Evolutionary conservation across 495 filamentous ascomycete species (phyloP).

Genomic region (Talaromyces ruber): DNA sequence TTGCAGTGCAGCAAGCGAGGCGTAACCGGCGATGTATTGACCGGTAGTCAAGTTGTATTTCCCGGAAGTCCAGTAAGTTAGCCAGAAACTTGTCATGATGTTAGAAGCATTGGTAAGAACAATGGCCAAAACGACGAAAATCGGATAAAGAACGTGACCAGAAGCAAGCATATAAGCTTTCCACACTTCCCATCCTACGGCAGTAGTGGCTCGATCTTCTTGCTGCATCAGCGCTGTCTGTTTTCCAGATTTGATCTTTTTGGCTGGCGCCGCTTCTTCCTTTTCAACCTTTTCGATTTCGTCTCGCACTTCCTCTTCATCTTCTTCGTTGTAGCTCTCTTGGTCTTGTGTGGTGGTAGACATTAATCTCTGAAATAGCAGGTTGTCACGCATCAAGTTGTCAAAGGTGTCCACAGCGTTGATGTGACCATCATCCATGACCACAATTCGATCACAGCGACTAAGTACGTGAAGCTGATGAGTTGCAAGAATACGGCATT

Average conservation of each 20-base stretch:
- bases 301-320: conserved; percentile 34
- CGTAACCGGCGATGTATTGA: conserved; percentile 81
- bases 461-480: conserved; percentile 90
- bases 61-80: conserved; percentile 82
- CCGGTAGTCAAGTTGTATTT: conserved; percentile 52
- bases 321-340: conserved; percentile 35
- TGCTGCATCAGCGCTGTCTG: conserved; percentile 72
- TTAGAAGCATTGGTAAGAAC: conserved; percentile 69
- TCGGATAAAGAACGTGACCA: conserved; percentile 62
- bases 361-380: conserved; percentile 72
- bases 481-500: conserved; percentile 84
- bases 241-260: conserved; percentile 51
- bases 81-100: conserved; percentile 82
- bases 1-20: conserved; percentile 61
- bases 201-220: conserved; percentile 77
- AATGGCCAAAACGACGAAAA: conserved; percentile 57
- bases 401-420: conserved; percentile 80
- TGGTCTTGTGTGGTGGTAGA: conserved; percentile 65
- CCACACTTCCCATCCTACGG: conserved; percentile 79
- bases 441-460: conserved; percentile 83
- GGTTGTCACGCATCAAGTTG: conserved; percentile 69
- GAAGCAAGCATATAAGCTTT: conserved; percentile 70
- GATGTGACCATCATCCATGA: conserved; percentile 80
- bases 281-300: conserved; percentile 23
- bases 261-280: conserved; percentile 38